Percentiles rank a stretch among this genome's conserved stretches.
phyloP scores from a whole-genome alignment of 768 basidiomycete species.

The Crepidotus variabilis region DNA sequence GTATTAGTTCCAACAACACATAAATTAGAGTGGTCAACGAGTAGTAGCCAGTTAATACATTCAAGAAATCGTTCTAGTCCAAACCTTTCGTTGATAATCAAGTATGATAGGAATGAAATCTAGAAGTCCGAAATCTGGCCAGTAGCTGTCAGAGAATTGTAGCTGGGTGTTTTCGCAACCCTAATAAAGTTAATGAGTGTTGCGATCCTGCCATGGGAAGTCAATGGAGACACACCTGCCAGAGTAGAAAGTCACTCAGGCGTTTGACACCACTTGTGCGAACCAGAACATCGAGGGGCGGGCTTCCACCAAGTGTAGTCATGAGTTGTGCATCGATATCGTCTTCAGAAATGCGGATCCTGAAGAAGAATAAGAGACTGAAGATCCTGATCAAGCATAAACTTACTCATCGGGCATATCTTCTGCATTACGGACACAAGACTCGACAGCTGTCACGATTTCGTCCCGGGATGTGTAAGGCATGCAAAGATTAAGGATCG shows the following conservation, averaged over 20 bases:
- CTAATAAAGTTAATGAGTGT: constrained; percentile 31
- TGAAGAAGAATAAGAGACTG: background rate
- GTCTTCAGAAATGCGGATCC: constrained; percentile 49
- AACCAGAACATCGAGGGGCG: constrained; percentile 85
- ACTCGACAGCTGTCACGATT: constrained; percentile 75
- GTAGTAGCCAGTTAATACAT: no score
- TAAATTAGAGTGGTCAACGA: no score
- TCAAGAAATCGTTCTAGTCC: constrained; percentile 25
- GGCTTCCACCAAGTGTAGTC: constrained; percentile 61
- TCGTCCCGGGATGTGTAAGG: constrained; percentile 92
- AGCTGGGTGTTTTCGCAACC: constrained; percentile 81
- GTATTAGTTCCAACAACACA: no score
- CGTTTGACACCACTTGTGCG: constrained; percentile 90
- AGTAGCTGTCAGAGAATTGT: constrained; percentile 80
- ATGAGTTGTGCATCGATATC: constrained; percentile 66
- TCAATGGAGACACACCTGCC: constrained; percentile 68
- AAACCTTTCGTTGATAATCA: constrained; percentile 79
- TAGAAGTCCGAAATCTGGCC: constrained; percentile 89
- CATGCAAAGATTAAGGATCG: constrained; percentile 89
- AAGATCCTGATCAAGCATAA: background rate
- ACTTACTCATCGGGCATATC: constrained; percentile 18
- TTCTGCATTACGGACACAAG: constrained; percentile 36
- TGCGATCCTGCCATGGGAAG: background rate
- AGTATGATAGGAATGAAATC: constrained; percentile 87
- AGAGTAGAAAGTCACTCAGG: constrained; percentile 86